These are phyloP conservation scores for Mariannaea sp. DNA, from an alignment of 2,329 filamentous ascomycete genomes.

Conservation along the genomic window DNA sequence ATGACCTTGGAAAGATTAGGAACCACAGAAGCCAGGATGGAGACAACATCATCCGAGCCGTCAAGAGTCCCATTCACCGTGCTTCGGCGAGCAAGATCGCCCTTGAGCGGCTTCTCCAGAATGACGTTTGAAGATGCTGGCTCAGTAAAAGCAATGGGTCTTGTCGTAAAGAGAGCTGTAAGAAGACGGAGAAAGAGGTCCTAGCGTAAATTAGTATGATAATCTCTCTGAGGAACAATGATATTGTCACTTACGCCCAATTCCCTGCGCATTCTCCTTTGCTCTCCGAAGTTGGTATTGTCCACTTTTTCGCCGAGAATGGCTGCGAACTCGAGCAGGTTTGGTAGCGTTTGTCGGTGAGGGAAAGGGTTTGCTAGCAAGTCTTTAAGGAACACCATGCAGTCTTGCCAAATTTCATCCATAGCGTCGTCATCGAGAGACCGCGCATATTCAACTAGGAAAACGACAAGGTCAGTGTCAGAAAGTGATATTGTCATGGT, in stretches of 20 bases:
- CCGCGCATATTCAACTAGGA: slow-evolving; percentile 86
- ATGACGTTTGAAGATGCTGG: slow-evolving; percentile 44
- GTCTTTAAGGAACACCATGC: slow-evolving; percentile 86
- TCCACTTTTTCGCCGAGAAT: slow-evolving; percentile 94
- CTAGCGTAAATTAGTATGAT: slow-evolving; percentile 51
- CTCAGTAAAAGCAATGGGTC: slow-evolving; percentile 75
- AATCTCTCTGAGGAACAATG: not conserved
- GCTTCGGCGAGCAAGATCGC: slow-evolving; percentile 46
- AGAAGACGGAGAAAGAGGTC: slow-evolving; percentile 88
- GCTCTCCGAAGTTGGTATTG: slow-evolving; percentile 96
- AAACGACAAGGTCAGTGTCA: slow-evolving; percentile 83
- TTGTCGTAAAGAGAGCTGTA: slow-evolving; percentile 91
- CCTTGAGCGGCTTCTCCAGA: slow-evolving; percentile 46
- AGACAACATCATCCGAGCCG: slow-evolving; percentile 75
- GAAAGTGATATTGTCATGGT: slow-evolving; percentile 84
- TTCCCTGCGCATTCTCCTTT: slow-evolving; percentile 88
- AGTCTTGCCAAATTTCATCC: slow-evolving; percentile 98
- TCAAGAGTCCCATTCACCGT: slow-evolving; percentile 44
- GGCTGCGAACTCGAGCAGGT: slow-evolving; percentile 84
- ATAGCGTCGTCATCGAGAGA: slow-evolving; percentile 96
- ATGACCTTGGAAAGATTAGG: slow-evolving; percentile 82
- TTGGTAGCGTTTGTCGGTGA: slow-evolving; percentile 86
- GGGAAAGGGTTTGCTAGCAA: slow-evolving; percentile 92
- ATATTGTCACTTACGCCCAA: slow-evolving; percentile 68
- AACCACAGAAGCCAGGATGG: slow-evolving; percentile 77